Evolutionary conservation across 495 filamentous ascomycete genomes (phyloP), one percentile per base, ranked within the genome.

Genomic region (Aspergillus steynii): DNA sequence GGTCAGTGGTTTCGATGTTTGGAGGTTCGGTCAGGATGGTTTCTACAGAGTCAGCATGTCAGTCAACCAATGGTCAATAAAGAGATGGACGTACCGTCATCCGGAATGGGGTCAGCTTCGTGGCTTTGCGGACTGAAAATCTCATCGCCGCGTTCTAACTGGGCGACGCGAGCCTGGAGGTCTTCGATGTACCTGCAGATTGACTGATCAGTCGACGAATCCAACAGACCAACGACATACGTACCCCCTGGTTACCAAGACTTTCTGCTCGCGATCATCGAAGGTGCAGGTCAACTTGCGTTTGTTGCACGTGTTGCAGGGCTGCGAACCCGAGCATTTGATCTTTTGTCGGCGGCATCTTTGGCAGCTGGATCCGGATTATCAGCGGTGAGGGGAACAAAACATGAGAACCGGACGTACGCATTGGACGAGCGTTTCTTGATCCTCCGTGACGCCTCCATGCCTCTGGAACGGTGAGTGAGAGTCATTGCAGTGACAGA

Each of bases 291-390:
- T 59, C 28, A 80, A 61, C n/a, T 77, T 77, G 32, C 74, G 74
- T 57, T 77, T 80, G 53, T 58, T 77, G 63, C 77, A 80, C 6
- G 68, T 69, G 29, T 75, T 71, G 64, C 77, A 80, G 7, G 77
- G 76, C 59, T 73, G 69, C 5, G 70, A 71, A 15, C 74, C 77
- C 20, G 77, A 76, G 51, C 77, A 79, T 59, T 75, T 79, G 60
- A 79, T 78, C 58, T 80, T 80, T 51, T 80, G 77, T 47, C 75
- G 69, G 48, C 77, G 77, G 53, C 77, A 80, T 59, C 77, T 74
- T 52, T 68, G 66, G 61, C 77, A 78, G 47, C 77, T 80, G 57
- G 49, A 58, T 2, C 14, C 6, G n/a, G 42, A 29, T 48, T 3
- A 5, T 25, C 48, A 14, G 12, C 50, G 27, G 50, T 14, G 20